Evolutionary conservation across 2,329 filamentous ascomycete genomes (phyloP).

Genomic region (Curvularia lunata): DNA sequence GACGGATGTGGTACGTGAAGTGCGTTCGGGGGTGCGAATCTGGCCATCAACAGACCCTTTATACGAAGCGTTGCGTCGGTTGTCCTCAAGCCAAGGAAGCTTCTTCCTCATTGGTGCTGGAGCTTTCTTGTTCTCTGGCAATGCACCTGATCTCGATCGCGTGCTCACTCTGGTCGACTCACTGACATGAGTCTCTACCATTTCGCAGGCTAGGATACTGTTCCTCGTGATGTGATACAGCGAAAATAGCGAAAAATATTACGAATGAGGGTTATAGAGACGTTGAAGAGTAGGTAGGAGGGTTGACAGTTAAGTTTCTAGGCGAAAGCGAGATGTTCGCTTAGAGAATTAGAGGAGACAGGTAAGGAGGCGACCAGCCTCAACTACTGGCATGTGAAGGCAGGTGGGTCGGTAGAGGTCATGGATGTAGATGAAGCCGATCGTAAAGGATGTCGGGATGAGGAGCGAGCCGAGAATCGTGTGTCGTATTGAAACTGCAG

Average conservation of each 20-base stretch:
- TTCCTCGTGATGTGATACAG: not conserved
- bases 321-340: not conserved
- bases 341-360: slow-evolving; percentile 2
- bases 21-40: not conserved
- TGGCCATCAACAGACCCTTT: slow-evolving; percentile 5
- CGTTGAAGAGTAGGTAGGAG: not conserved
- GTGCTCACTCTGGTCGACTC: not conserved
- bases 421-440: slow-evolving; percentile 21
- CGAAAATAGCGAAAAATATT: too few relatives aligned
- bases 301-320: not conserved
- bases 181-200: slow-evolving; percentile 6
- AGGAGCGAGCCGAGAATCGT: slow-evolving; percentile 16
- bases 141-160: not conserved
- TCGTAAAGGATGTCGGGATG: slow-evolving; percentile 8
- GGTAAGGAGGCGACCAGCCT: slow-evolving; percentile 22
- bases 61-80: slow-evolving; percentile 14
- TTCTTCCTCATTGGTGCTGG: slow-evolving; percentile 22
- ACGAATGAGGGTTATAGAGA: not conserved
- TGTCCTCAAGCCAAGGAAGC: slow-evolving; percentile 44
- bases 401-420: slow-evolving; percentile 1
- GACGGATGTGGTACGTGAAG: slow-evolving; percentile 8
- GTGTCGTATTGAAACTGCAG: slow-evolving; percentile 2
- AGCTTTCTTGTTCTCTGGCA: slow-evolving; percentile 17
- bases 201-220: not conserved
- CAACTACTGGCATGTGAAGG: slow-evolving; percentile 3